Evolutionary conservation across 768 basidiomycete genomes (phyloP).

Genomic region (Russula griseocarnosa): DNA sequence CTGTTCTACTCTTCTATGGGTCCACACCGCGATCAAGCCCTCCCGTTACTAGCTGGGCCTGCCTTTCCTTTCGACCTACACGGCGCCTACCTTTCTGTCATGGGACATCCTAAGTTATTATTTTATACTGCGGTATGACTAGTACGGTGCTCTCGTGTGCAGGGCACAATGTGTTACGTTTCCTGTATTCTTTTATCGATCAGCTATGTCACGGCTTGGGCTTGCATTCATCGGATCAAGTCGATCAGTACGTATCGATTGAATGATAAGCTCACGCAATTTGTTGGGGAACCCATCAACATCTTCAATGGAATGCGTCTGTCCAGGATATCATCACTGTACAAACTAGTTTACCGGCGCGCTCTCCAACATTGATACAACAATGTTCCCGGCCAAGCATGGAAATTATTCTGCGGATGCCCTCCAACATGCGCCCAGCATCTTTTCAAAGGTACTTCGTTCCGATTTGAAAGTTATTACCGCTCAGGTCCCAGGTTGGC

Average conservation of each 20-base stretch:
- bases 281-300: too few relatives aligned
- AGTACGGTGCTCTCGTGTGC: constrained; percentile 67
- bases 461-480: too few relatives aligned
- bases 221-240: too few relatives aligned
- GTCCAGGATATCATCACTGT: background rate
- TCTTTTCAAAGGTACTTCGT: too few relatives aligned
- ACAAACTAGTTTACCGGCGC: constrained; percentile 4
- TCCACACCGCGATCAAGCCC: constrained; percentile 76
- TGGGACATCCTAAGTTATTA: constrained; percentile 40
- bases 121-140: constrained; percentile 53
- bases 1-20: constrained; percentile 89
- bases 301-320: too few relatives aligned
- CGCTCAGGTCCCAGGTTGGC: too few relatives aligned
- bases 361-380: constrained; percentile 1
- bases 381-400: constrained; percentile 3
- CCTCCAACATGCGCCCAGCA: too few relatives aligned
- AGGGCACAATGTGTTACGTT: constrained; percentile 97
- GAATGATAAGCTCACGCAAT: too few relatives aligned
- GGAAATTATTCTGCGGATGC: background rate
- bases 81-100: constrained; percentile 39
- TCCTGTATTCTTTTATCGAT: constrained; percentile 64
- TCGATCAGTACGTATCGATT: too few relatives aligned
- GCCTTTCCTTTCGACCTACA: constrained; percentile 68
- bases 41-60: constrained; percentile 78
- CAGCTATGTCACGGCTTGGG: too few relatives aligned